Evolutionary conservation across 345 rosid species (phyloP), one percentile per base, ranked within the genome.

Genomic region (Camelina laxa): DNA sequence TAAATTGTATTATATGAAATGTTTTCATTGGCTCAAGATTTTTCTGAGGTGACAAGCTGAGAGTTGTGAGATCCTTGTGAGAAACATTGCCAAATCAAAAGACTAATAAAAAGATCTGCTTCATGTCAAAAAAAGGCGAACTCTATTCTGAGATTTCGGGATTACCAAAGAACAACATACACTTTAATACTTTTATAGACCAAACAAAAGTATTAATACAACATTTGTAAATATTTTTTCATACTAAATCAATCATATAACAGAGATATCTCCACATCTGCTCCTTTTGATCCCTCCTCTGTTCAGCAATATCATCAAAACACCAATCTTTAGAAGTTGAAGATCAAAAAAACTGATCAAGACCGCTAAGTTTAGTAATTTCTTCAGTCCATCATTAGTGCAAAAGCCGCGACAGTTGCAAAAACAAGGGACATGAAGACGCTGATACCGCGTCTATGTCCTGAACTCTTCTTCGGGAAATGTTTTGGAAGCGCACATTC

Each of bases 401-500:
- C 61, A 67, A 80, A 84, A 41, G 88, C 75, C 36, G 54, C 45
- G 0, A 79, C 13, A 11, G 74, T 60, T 6, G 80, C 65, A 55
- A 85, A 59, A n/a, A 81, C 39, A 60, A 74, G 47, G 13, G 83
- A 27, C 15, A 75, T n/a, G 5, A 82, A 9, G 72, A 82, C 35
- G 19, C 69, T 79, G 35, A 76, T 39, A 6, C 60, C 42, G 24
- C 72, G 63, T 35, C 67, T 83, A 45, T 73, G 72, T 2, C 81
- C 89, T 20, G 83, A 61, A 65, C 82, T 84, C 69, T 75, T 78
- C 36, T 19, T 47, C 0, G 99, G 99, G 15, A 88, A 70, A 16
- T 70, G 71, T 19, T 61, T 68, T 3, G 99, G 99, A 50, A 96
- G 84, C 0, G 97, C 84, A 47, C 99, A 96, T 77, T 96, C 98